phyloP scores from a whole-genome alignment of 1,284 basidiomycete genomes.

The Mycocalia duriaeana region DNA sequence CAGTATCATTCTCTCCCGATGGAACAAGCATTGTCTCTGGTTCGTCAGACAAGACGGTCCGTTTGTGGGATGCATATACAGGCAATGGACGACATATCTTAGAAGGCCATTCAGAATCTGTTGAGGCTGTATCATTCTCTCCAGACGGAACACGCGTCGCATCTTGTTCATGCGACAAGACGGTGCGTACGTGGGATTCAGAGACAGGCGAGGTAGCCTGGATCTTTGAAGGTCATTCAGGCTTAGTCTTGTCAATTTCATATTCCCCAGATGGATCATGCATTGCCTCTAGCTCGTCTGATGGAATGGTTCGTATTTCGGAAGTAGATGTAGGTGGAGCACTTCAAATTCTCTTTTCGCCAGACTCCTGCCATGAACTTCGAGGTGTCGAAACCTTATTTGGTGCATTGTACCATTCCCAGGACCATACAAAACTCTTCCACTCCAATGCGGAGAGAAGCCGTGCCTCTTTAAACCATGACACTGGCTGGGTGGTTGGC shows the following conservation, averaged over 20 bases:
- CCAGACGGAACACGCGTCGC: slow-evolving; percentile 9
- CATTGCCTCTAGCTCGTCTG: slow-evolving; percentile 3
- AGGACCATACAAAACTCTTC: not conserved
- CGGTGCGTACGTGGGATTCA: slow-evolving; percentile 7
- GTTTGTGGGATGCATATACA: slow-evolving; percentile 9
- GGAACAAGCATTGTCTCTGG: slow-evolving; percentile 6
- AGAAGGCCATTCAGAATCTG: slow-evolving; percentile 1
- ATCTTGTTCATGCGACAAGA: slow-evolving; percentile 6
- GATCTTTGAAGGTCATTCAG: not conserved
- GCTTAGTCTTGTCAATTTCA: not conserved
- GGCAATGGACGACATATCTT: slow-evolving; percentile 1
- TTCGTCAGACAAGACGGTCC: slow-evolving; percentile 3
- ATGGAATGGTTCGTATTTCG: slow-evolving; percentile 3
- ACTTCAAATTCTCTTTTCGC: not conserved
- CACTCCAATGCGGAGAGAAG: no score
- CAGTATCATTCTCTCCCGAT: not conserved
- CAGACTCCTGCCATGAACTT: not conserved
- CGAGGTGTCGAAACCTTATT: not conserved
- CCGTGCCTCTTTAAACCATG: not conserved
- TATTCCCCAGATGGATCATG: slow-evolving; percentile 1
- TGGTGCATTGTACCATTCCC: not conserved
- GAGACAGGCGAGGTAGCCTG: slow-evolving; percentile 1
- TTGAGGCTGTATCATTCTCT: slow-evolving; percentile 5
- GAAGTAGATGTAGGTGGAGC: not conserved
- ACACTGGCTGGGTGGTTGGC: not conserved